Evolutionary conservation across 106 monocot genomes (phyloP).

Genomic region (Vanilla planifolia): DNA sequence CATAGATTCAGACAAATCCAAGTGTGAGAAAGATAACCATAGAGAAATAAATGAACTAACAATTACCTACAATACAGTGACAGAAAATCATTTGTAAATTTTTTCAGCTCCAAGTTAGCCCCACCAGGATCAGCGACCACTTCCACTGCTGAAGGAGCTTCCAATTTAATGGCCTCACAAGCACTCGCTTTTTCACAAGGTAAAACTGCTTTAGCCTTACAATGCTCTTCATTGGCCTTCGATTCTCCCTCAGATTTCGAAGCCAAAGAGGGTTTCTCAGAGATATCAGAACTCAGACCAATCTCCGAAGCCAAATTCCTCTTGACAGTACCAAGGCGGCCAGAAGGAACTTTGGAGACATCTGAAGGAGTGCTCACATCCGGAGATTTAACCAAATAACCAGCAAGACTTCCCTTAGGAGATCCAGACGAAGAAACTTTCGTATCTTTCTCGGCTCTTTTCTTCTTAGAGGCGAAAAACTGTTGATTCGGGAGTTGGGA

Average conservation of each 20-base stretch:
- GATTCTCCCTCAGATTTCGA: neutral
- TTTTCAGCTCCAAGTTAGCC: slow-evolving; percentile 46
- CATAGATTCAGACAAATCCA: neutral
- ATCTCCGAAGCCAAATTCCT: slow-evolving; percentile 47
- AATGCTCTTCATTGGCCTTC: neutral
- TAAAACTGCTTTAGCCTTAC: neutral
- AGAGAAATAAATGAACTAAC: neutral
- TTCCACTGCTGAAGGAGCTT: slow-evolving; percentile 4
- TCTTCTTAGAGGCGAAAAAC: slow-evolving; percentile 61
- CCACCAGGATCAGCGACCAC: neutral
- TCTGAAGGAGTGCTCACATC: slow-evolving; percentile 5
- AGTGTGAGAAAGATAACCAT: neutral
- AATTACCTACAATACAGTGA: slow-evolving; percentile 90
- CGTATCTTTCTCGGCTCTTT: slow-evolving; percentile 23
- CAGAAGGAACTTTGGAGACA: neutral
- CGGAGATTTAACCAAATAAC: slow-evolving; percentile 44
- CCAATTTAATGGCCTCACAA: neutral
- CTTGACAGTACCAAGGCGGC: slow-evolving; percentile 15
- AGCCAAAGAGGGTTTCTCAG: neutral
- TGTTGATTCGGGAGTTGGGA: slow-evolving; percentile 6
- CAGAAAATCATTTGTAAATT: slow-evolving; percentile 78
- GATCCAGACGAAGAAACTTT: slow-evolving; percentile 20
- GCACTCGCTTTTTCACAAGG: neutral
- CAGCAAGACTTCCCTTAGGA: slow-evolving; percentile 50
- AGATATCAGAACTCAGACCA: neutral